A percentile compares a stretch with the other conserved stretches of the same genome.
These are phyloP conservation scores for Calocybe gangraenosa DNA, from an alignment of 768 basidiomycete genomes.

Conservation along the genomic window DNA sequence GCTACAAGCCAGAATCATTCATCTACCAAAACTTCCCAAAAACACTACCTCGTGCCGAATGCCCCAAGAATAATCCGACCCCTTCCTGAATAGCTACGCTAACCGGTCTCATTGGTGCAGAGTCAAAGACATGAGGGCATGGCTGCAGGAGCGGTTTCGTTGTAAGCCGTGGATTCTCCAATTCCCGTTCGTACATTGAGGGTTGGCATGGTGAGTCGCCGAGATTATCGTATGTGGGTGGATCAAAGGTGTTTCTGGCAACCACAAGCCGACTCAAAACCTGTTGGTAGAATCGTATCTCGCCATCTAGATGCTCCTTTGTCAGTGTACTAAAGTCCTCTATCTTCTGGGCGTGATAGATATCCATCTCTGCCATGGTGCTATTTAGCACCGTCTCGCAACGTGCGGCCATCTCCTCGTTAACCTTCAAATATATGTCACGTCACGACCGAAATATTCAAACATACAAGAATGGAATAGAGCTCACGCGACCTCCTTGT, in stretches of 20 bases:
- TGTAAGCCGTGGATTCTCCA: conserved; percentile 48
- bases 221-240: conserved; percentile 44
- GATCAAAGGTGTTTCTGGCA: conserved; percentile 53
- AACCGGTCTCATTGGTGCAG: conserved; percentile 69
- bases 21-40: conserved; percentile 60
- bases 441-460: too few species aligned
- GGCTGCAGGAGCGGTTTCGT: conserved; percentile 62
- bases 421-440: too few species aligned
- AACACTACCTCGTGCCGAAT: conserved; percentile 43
- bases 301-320: conserved; percentile 71
- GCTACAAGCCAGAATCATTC: not conserved
- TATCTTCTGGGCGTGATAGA: conserved; percentile 67
- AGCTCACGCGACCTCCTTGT: conserved; percentile 30
- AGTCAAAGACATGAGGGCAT: conserved; percentile 73
- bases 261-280: conserved; percentile 56
- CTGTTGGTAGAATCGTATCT: conserved; percentile 75
- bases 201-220: conserved; percentile 50
- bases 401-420: conserved; percentile 64
- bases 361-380: conserved; percentile 86
- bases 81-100: conserved; percentile 72
- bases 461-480: too few species aligned
- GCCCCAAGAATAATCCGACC: conserved; percentile 57
- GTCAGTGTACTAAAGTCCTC: conserved; percentile 62
- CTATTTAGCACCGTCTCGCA: conserved; percentile 88
- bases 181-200: conserved; percentile 74